Conservation (phyloP, 1,284 basidiomycete species). For the Tranzscheliella williamsii region DNA sequence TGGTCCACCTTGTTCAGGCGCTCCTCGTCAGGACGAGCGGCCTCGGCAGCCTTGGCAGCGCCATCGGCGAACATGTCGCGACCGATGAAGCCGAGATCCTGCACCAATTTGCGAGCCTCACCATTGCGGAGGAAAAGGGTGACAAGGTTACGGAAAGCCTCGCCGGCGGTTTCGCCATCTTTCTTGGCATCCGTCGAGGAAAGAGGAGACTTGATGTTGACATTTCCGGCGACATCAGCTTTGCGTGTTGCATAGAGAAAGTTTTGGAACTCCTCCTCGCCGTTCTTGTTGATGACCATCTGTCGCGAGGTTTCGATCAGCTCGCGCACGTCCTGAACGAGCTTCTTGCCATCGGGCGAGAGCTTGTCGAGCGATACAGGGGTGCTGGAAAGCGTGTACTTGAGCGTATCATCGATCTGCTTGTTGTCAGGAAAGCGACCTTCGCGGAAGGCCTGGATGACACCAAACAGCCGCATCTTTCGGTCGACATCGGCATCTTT, state of each 20-base stretch:
- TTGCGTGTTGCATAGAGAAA: conserved; percentile 52
- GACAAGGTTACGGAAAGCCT: conserved; percentile 53
- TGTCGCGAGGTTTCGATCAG: conserved; percentile 46
- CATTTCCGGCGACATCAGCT: conserved; percentile 36
- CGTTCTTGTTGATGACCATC: conserved; percentile 55
- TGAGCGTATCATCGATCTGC: conserved; percentile 52
- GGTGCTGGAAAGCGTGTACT: conserved; percentile 44
- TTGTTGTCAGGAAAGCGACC: conserved; percentile 56
- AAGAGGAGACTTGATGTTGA: conserved; percentile 43
- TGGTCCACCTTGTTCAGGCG: conserved; percentile 72
- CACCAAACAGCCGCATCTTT: conserved; percentile 53
- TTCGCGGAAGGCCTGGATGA: conserved; percentile 55
- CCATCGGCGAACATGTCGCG: conserved; percentile 81
- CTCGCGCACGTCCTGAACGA: conserved; percentile 52
- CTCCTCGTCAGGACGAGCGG: conserved; percentile 72
- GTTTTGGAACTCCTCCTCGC: conserved; percentile 55
- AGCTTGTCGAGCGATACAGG: conserved; percentile 52
- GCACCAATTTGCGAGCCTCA: conserved; percentile 51
- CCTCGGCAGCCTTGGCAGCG: conserved; percentile 74
- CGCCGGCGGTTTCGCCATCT: conserved; percentile 52
- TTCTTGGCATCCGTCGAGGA: conserved; percentile 46
- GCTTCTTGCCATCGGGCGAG: conserved; percentile 50
- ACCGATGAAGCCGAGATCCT: conserved; percentile 53
- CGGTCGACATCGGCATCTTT: conserved; percentile 51
- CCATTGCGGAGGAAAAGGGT: conserved; percentile 58